Percentiles rank a stretch among this genome's conserved stretches.
These are phyloP conservation scores for Diaporthe citri DNA, from an alignment of 2,329 filamentous ascomycete species.

Conservation along the genomic window DNA sequence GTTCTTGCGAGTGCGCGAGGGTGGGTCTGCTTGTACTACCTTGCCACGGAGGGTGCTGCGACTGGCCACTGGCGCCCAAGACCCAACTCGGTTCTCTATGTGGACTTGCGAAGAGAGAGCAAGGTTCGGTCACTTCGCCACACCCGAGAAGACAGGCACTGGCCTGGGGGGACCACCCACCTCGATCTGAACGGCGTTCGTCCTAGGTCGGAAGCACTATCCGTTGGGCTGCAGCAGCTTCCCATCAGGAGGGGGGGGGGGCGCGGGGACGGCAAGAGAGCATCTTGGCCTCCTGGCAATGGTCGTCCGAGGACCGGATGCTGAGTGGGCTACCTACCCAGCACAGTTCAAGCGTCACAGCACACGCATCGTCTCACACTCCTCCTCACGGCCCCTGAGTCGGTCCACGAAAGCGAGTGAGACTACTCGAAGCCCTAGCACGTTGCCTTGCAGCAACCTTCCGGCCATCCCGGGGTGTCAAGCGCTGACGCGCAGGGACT, in stretches of 20 bases:
- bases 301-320: background rate
- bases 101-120: background rate
- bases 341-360: constrained; percentile 16
- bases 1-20: constrained; percentile 8
- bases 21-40: constrained; percentile 17
- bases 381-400: constrained; percentile 18
- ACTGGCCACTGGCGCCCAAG: background rate
- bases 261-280: background rate
- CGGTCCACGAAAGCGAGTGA: constrained; percentile 3
- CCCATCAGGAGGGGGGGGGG: background rate
- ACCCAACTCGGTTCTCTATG: background rate
- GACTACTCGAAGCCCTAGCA: constrained; percentile 14
- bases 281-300: constrained; percentile 8
- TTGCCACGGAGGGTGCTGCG: background rate
- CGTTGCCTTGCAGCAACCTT: constrained; percentile 33
- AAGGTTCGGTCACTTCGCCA: constrained; percentile 16
- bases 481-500: constrained; percentile 14
- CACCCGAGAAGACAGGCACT: background rate
- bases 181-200: constrained; percentile 26
- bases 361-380: constrained; percentile 20
- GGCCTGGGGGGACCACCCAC: background rate
- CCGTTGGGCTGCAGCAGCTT: constrained; percentile 15
- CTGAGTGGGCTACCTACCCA: background rate
- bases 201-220: constrained; percentile 26
- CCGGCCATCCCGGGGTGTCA: constrained; percentile 4